phyloP scores from a whole-genome alignment of 2,329 filamentous ascomycete species.

The Gnomoniopsis smithogilvyi region DNA sequence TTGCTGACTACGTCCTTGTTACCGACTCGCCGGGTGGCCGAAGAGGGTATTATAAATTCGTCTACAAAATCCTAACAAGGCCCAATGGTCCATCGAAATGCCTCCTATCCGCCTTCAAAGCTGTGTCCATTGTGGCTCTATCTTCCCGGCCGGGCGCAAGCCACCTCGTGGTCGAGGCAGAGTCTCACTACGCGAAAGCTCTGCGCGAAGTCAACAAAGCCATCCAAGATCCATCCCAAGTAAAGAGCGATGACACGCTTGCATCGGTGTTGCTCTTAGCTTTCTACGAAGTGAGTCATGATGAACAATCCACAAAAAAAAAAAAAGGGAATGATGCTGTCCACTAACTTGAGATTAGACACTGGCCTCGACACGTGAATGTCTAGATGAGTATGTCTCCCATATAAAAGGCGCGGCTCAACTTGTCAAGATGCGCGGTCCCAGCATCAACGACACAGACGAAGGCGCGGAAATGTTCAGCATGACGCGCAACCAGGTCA shows the following conservation, averaged over 20 bases:
- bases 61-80: conserved; percentile 4
- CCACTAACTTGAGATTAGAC: too few species aligned
- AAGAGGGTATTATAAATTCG: conserved; percentile 6
- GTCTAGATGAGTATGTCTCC: conserved; percentile 20
- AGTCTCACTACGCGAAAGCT: conserved; percentile 9
- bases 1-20: conserved; percentile 21
- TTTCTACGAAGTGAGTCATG: conserved; percentile 5
- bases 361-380: conserved; percentile 17
- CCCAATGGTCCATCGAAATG: conserved; percentile 14
- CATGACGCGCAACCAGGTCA: conserved; percentile 22
- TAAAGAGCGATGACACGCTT: conserved; percentile 4
- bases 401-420: conserved; percentile 23
- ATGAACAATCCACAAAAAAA: too few species aligned
- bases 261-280: conserved; percentile 7
- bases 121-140: conserved; percentile 9
- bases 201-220: conserved; percentile 9
- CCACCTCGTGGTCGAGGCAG: conserved; percentile 6
- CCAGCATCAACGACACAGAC: conserved; percentile 18
- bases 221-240: conserved; percentile 9
- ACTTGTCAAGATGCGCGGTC: conserved; percentile 21
- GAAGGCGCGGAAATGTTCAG: conserved; percentile 23
- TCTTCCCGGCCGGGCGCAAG: conserved; percentile 2
- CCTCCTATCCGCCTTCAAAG: conserved; percentile 8
- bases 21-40: conserved; percentile 1
- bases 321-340: too few species aligned